phyloP scores from a whole-genome alignment of 768 basidiomycete species.

The Ramaria sp. region DNA sequence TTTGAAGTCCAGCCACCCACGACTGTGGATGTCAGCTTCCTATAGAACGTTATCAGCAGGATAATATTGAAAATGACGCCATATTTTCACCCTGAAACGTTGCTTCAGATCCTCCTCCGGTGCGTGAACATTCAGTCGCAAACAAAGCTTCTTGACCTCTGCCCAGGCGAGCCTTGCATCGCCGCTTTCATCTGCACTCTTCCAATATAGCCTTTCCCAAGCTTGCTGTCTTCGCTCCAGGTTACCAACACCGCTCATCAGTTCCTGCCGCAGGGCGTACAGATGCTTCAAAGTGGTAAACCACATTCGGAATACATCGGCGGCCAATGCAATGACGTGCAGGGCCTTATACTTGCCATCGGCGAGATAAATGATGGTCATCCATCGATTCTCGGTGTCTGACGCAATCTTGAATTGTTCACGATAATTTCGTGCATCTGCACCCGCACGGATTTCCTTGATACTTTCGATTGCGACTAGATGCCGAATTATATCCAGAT shows the following conservation, averaged over 20 bases:
- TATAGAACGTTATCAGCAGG: conserved; percentile 17
- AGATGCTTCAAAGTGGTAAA: conserved; percentile 54
- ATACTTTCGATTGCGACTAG: conserved; percentile 79
- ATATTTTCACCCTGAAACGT: conserved; percentile 42
- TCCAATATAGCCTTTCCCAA: conserved; percentile 83
- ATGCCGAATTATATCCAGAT: neutral
- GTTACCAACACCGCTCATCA: conserved; percentile 41
- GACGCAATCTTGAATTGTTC: conserved; percentile 54
- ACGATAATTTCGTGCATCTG: conserved; percentile 61
- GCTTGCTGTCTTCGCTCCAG: conserved; percentile 52
- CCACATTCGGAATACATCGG: conserved; percentile 53
- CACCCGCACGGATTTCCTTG: conserved; percentile 72
- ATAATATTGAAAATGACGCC: neutral
- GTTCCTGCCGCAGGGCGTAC: conserved; percentile 51
- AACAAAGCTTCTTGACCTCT: conserved; percentile 64
- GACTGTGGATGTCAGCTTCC: conserved; percentile 50
- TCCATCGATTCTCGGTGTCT: conserved; percentile 62
- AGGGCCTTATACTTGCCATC: conserved; percentile 76
- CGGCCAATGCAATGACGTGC: conserved; percentile 67
- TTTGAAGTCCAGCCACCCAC: conserved; percentile 58
- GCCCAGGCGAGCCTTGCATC: conserved; percentile 59
- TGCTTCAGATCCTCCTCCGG: conserved; percentile 40
- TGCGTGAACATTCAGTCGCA: conserved; percentile 55
- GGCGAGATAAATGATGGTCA: conserved; percentile 76
- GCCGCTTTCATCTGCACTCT: conserved; percentile 49